phyloP scores from a whole-genome alignment of 2,329 filamentous ascomycete species.

The Monosporascus sp. region DNA sequence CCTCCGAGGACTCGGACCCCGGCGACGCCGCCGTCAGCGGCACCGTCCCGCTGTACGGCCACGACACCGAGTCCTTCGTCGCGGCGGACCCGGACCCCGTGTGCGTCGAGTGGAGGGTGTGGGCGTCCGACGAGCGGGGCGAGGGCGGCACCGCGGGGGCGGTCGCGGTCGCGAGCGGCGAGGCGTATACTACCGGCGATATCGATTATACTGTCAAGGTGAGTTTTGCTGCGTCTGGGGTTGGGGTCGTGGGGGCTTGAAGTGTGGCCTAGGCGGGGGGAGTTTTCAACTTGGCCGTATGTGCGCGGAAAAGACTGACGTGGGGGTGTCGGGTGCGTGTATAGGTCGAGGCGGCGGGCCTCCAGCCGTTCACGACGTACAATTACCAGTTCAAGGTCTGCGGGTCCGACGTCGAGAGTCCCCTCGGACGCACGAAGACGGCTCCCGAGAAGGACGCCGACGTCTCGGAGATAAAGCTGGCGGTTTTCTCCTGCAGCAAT shows the following conservation, averaged over 20 bases:
- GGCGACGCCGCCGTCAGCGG: conserved; percentile 41
- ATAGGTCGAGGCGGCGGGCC: conserved; percentile 49
- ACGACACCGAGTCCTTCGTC: conserved; percentile 45
- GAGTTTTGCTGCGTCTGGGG: conserved; percentile 1
- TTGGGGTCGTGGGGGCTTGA: background rate
- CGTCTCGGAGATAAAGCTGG: conserved; percentile 24
- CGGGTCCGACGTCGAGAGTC: conserved; percentile 24
- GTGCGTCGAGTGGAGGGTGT: conserved; percentile 63
- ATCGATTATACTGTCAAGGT: conserved; percentile 74
- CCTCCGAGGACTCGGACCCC: conserved; percentile 38
- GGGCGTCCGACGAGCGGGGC: conserved; percentile 37
- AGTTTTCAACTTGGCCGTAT: background rate
- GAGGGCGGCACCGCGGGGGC: conserved; percentile 44
- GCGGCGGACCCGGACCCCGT: conserved; percentile 43
- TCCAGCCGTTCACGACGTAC: conserved; percentile 27
- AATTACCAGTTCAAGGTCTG: conserved; percentile 30
- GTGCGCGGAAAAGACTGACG: background rate
- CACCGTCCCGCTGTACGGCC: conserved; percentile 38
- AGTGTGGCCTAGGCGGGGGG: background rate
- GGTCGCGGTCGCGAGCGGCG: conserved; percentile 52
- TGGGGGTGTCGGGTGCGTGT: background rate
- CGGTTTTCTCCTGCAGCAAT: conserved; percentile 30
- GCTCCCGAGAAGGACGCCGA: conserved; percentile 23
- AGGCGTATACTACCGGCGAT: conserved; percentile 65
- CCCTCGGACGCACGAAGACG: conserved; percentile 31